Conservation (phyloP, 2,329 filamentous ascomycete species). For the Aspergillus jensenii region DNA sequence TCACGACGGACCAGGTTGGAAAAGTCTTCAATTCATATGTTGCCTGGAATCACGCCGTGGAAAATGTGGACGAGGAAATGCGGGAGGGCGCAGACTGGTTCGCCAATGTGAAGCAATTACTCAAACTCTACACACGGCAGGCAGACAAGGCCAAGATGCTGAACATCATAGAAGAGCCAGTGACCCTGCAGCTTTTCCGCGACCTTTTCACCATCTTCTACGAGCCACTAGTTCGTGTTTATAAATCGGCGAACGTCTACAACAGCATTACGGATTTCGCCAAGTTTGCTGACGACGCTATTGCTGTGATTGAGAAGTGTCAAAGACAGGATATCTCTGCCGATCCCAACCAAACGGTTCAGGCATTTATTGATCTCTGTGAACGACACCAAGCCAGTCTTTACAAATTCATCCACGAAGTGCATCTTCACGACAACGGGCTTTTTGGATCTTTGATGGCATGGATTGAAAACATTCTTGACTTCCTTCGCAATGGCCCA, state of each 20-base stretch:
- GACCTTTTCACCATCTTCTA: constrained; percentile 99
- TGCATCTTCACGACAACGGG: constrained; percentile 94
- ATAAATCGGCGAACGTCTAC: constrained; percentile 98
- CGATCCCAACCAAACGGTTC: constrained; percentile 96
- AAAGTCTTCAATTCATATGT: constrained; percentile 92
- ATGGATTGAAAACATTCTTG: constrained; percentile 93
- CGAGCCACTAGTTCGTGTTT: constrained; percentile 92
- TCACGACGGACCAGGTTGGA: constrained; percentile 73
- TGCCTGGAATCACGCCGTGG: constrained; percentile 91
- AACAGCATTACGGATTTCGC: constrained; percentile 96
- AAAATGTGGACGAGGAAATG: constrained; percentile 82
- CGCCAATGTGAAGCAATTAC: constrained; percentile 87
- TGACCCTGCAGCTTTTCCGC: constrained; percentile 92
- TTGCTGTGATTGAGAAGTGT: constrained; percentile 70
- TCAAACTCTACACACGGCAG: constrained; percentile 88
- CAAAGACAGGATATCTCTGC: constrained; percentile 80
- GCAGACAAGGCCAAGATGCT: constrained; percentile 98
- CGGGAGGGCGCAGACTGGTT: constrained; percentile 88
- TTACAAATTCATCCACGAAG: constrained; percentile 98
- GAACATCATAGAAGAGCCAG: constrained; percentile 89
- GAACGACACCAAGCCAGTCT: constrained; percentile 94
- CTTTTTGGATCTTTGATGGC: constrained; percentile 95
- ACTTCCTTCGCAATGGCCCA: constrained; percentile 86
- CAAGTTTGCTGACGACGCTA: constrained; percentile 87
- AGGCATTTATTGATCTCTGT: constrained; percentile 96